These are phyloP conservation scores for Naganishia randhawae DNA, from an alignment of 768 basidiomycete species.

Conservation along the genomic window DNA sequence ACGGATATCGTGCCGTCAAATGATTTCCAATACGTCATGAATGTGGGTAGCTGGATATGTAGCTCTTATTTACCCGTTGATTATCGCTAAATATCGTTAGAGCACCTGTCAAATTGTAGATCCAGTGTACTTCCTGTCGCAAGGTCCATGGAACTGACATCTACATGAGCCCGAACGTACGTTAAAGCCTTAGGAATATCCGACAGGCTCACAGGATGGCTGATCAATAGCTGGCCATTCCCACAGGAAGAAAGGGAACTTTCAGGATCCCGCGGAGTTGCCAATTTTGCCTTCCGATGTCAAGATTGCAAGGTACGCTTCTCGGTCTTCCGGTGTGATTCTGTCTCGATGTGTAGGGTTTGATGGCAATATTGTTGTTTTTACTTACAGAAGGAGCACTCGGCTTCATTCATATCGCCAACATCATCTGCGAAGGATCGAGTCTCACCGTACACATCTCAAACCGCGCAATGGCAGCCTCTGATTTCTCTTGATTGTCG, in stretches of 20 bases:
- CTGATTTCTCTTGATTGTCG: conserved; percentile 48
- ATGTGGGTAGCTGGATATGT: conserved; percentile 33
- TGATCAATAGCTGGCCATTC: neutral
- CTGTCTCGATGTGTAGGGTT: neutral
- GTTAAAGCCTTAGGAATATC: conserved; percentile 9
- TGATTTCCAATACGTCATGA: conserved; percentile 47
- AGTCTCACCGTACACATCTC: conserved; percentile 36
- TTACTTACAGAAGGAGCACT: conserved; percentile 48
- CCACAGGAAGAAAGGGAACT: conserved; percentile 47
- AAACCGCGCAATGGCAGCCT: conserved; percentile 31
- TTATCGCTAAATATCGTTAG: neutral
- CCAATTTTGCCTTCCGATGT: conserved; percentile 49
- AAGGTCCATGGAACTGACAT: conserved; percentile 46
- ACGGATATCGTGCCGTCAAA: conserved; percentile 42
- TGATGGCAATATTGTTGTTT: neutral
- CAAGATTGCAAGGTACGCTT: conserved; percentile 45
- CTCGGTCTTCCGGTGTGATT: neutral
- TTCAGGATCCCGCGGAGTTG: conserved; percentile 46
- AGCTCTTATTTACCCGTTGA: neutral
- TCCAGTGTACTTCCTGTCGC: conserved; percentile 40
- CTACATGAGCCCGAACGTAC: conserved; percentile 42
- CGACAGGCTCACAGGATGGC: neutral
- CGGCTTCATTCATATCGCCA: conserved; percentile 43
- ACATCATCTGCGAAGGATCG: conserved; percentile 35
- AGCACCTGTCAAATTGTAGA: conserved; percentile 28